Base-by-base conservation (phyloP, 83 land plant genomes). In the Isoetes engelmannii region DNA sequence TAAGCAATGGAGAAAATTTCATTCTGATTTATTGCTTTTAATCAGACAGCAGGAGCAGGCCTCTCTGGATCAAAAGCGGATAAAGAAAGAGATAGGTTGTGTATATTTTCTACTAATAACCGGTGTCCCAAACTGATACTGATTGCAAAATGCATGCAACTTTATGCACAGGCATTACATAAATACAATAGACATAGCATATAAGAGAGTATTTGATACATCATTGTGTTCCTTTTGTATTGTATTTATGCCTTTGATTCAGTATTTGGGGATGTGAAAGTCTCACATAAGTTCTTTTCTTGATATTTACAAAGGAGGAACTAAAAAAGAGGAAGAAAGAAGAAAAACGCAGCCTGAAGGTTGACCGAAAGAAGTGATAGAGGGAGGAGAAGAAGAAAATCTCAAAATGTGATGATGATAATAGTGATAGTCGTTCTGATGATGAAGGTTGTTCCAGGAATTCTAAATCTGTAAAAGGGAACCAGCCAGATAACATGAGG, bases 1-100 rank as follows among this genome's bases (percentile, higher is more conserved):
- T 78, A 97, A 94, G 73, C 57, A 84, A 4, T 94, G 99, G 99
- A 87, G 99, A 76, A 94, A 95, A 60, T 82, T 95, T 21, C 99
- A 90, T 48, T 80, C 97, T 7, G 99, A 95, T 71, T 97, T 97
- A 13, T 74, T 95, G 71, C 82, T 90, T 15, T 69, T 88, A 74
- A 95, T 95, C 61, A 85, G 88, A 10, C 97, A 95, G 70, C 75
- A 89, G 47, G 99, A 95, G 80, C 99, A 88, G 57, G 97, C 88
- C 56, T 90, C 99, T 1, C 85, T 90, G 53, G 83, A 87, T 4
- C 78, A 85, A 28, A 82, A 87, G 44, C 78, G 75, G 80, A 85
- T 83, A 64, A 86, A 79, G 56, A 85, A 81, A n/a, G n/a, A n/a
- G n/a, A 90, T 83, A 74, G 67, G 87, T 80, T 66, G 49, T n/a